Conservation (phyloP, 192 early-diverging fungal genomes). For the Powellomyces hirtus region DNA sequence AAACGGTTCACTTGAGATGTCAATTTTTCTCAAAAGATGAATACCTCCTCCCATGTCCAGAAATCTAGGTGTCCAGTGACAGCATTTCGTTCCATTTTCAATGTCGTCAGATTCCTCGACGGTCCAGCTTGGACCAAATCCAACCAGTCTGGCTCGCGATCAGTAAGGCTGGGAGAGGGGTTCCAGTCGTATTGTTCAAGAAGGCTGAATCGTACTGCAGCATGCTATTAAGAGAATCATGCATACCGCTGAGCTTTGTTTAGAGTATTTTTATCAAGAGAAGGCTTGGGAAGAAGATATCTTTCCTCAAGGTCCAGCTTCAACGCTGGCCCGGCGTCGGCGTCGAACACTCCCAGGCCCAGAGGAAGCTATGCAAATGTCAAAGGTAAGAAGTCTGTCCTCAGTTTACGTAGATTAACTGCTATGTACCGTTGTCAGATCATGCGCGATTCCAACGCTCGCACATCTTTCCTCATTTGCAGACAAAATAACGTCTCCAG, state of each 20-base stretch:
- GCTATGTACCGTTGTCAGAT: neutral
- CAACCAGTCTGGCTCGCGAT: constrained; percentile 41
- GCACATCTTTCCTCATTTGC: neutral
- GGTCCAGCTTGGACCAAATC: constrained; percentile 44
- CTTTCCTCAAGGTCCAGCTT: constrained; percentile 21
- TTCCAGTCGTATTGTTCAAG: neutral
- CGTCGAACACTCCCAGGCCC: constrained; percentile 24
- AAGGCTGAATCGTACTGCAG: neutral
- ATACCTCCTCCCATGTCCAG: constrained; percentile 22
- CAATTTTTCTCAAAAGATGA: constrained; percentile 1
- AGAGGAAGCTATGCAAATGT: constrained; percentile 17
- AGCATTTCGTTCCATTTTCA: constrained; percentile 53
- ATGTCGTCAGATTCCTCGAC: constrained; percentile 43
- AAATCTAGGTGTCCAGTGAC: constrained; percentile 49
- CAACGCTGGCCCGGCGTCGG: constrained; percentile 13
- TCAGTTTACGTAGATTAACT: neutral
- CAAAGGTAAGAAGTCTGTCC: neutral
- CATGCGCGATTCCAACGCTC: neutral
- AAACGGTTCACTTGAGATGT: neutral
- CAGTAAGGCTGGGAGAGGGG: constrained; percentile 12
- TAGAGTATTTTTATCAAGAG: constrained; percentile 17
- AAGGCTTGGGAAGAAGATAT: constrained; percentile 21
- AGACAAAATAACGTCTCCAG: neutral
- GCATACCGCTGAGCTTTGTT: constrained; percentile 29
- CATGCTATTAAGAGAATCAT: neutral